Evolutionary conservation across 768 basidiomycete species (phyloP).

Genomic region (Termitomyces sp.): DNA sequence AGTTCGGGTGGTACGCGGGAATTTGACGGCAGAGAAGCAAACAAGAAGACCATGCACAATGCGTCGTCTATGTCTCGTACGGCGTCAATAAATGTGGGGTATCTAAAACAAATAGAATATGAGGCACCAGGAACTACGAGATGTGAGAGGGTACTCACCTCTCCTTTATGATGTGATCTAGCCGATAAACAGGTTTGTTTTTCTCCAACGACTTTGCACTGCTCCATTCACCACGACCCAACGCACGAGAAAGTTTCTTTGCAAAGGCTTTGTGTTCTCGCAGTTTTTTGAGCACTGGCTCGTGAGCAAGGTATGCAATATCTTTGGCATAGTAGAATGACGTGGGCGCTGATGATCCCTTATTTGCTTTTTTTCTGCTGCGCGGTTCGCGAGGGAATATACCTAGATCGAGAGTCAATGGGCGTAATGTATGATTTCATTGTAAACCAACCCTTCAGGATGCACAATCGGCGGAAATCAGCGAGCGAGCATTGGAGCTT

Average conservation of each 20-base stretch:
- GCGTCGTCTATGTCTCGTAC: constrained; percentile 96
- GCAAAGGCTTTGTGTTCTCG: constrained; percentile 98
- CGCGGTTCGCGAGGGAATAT: constrained; percentile 97
- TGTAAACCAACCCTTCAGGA: constrained; percentile 76
- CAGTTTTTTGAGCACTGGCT: constrained; percentile 89
- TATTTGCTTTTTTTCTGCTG: constrained; percentile 90
- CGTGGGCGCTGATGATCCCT: constrained; percentile 93
- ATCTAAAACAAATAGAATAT: constrained; percentile 52
- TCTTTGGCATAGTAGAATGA: constrained; percentile 99
- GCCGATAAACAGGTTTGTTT: constrained; percentile 81
- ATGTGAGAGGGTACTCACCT: constrained; percentile 44
- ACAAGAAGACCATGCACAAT: constrained; percentile 90
- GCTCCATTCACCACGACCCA: constrained; percentile 94
- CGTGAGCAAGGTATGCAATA: constrained; percentile 94
- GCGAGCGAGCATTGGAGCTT: constrained; percentile 95
- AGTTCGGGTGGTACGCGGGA: constrained; percentile 75
- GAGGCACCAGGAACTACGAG: background rate
- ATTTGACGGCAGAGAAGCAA: constrained; percentile 87
- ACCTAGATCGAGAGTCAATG: constrained; percentile 41
- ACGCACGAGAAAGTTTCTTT: constrained; percentile 88
- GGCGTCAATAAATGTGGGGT: constrained; percentile 95
- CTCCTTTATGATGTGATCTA: constrained; percentile 98
- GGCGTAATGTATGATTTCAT: background rate
- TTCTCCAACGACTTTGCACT: constrained; percentile 92
- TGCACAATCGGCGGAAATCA: constrained; percentile 95